A percentile compares a stretch with the other conserved stretches of the same genome.
These are phyloP conservation scores for Stagonosporopsis cucurbitacearum DNA, from an alignment of 2,329 filamentous ascomycete species.

Conservation along the genomic window DNA sequence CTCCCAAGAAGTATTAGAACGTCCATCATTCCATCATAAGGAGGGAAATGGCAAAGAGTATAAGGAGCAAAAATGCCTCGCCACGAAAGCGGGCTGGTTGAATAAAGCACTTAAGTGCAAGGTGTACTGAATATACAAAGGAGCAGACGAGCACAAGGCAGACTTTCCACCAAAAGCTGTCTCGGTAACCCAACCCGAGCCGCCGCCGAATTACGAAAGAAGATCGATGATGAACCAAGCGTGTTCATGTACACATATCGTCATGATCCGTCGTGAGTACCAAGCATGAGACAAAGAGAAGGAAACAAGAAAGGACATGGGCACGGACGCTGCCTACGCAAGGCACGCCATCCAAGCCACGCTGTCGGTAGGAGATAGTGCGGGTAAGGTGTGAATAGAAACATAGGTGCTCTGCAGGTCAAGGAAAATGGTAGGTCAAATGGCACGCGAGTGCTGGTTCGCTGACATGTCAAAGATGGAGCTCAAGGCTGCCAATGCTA, in stretches of 20 bases:
- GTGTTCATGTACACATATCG: conserved; percentile 36
- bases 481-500: conserved; percentile 34
- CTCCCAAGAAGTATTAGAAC: conserved; percentile 28
- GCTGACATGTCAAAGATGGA: conserved; percentile 30
- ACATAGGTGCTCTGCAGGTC: conserved; percentile 42
- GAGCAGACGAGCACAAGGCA: conserved; percentile 21
- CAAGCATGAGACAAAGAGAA: conserved; percentile 25
- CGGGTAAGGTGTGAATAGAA: conserved; percentile 30
- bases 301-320: conserved; percentile 15
- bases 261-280: conserved; percentile 34
- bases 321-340: conserved; percentile 15
- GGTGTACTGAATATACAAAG: conserved; percentile 37
- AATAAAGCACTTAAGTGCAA: conserved; percentile 30
- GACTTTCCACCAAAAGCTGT: conserved; percentile 5
- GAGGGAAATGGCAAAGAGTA: conserved; percentile 26
- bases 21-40: conserved; percentile 37
- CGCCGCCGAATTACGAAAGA: conserved; percentile 34
- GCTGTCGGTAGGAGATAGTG: conserved; percentile 20
- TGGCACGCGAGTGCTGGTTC: conserved; percentile 30
- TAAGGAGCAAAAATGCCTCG: conserved; percentile 27
- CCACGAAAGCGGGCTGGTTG: conserved; percentile 20
- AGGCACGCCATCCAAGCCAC: conserved; percentile 24
- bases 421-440: conserved; percentile 28
- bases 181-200: conserved; percentile 9
- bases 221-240: conserved; percentile 24